These are phyloP conservation scores for Cladosporium sp. DNA, from an alignment of 2,329 filamentous ascomycete species.

Conservation along the genomic window DNA sequence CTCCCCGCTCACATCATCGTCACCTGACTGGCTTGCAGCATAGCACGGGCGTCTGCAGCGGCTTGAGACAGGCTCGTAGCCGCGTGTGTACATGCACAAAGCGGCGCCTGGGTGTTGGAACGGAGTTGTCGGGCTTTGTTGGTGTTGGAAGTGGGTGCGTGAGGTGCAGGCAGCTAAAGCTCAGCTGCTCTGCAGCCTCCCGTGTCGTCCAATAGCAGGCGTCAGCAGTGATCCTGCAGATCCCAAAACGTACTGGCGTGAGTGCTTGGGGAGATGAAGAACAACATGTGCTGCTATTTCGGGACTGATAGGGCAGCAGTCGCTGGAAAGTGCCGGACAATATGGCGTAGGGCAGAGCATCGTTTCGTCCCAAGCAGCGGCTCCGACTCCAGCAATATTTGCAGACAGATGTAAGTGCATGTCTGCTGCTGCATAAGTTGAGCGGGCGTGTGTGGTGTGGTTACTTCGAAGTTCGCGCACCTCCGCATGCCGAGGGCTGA, in stretches of 20 bases:
- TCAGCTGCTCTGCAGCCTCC: slow-evolving; percentile 10
- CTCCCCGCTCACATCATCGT: not conserved
- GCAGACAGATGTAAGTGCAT: not conserved
- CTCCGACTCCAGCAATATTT: not conserved
- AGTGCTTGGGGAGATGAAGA: not conserved
- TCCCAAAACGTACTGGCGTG: slow-evolving; percentile 1
- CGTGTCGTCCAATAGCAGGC: not conserved
- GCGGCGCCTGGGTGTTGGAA: slow-evolving; percentile 5
- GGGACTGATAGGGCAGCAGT: not conserved
- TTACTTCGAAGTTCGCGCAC: not conserved
- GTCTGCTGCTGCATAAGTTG: not conserved
- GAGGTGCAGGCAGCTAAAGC: slow-evolving; percentile 11
- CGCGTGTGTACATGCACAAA: slow-evolving; percentile 1
- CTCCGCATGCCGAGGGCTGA: slow-evolving; percentile 1
- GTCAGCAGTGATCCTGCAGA: not conserved
- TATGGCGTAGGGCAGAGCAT: not conserved
- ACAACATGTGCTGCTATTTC: not conserved
- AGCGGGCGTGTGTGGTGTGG: not conserved
- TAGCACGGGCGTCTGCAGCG: not conserved
- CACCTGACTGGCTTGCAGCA: not conserved
- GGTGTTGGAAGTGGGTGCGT: slow-evolving; percentile 8
- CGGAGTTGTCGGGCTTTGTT: not conserved
- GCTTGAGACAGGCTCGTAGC: slow-evolving; percentile 3
- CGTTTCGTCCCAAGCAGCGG: not conserved
- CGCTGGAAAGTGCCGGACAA: not conserved